Conservation (phyloP, 2,329 filamentous ascomycete genomes). For the Cordyceps tenuipes region DNA sequence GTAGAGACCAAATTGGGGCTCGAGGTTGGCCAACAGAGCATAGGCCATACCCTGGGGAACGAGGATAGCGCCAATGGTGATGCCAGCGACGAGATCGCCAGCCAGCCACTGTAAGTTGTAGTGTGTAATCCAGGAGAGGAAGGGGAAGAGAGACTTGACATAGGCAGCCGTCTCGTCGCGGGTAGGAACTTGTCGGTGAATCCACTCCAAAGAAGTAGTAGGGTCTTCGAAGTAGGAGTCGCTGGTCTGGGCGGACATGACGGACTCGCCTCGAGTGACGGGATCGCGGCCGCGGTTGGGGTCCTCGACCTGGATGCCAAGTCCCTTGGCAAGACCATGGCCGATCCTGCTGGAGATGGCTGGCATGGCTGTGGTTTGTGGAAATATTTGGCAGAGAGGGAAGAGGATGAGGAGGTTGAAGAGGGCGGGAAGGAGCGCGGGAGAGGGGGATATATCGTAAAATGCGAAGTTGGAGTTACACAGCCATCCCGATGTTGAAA, state of each 20-base stretch:
- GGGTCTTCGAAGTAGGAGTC: conserved; percentile 78
- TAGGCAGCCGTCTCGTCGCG: conserved; percentile 50
- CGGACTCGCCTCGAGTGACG: conserved; percentile 68
- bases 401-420: neutral
- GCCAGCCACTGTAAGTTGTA: conserved; percentile 88
- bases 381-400: neutral
- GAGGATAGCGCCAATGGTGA: conserved; percentile 57
- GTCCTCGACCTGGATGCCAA: conserved; percentile 73
- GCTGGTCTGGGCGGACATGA: conserved; percentile 62
- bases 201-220: conserved; percentile 66
- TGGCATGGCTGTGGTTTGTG: conserved; percentile 24
- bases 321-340: conserved; percentile 64
- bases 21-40: conserved; percentile 72
- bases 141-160: conserved; percentile 69
- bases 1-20: conserved; percentile 77
- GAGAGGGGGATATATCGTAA: neutral
- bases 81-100: conserved; percentile 77
- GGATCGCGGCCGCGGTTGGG: conserved; percentile 37
- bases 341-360: conserved; percentile 50
- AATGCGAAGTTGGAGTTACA: neutral
- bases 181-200: conserved; percentile 55
- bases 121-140: conserved; percentile 74
- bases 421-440: neutral
- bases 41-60: conserved; percentile 98
- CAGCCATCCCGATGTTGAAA: neutral